Evolutionary conservation across 306 rosid species (phyloP).

Genomic region (Lupinus albus): DNA sequence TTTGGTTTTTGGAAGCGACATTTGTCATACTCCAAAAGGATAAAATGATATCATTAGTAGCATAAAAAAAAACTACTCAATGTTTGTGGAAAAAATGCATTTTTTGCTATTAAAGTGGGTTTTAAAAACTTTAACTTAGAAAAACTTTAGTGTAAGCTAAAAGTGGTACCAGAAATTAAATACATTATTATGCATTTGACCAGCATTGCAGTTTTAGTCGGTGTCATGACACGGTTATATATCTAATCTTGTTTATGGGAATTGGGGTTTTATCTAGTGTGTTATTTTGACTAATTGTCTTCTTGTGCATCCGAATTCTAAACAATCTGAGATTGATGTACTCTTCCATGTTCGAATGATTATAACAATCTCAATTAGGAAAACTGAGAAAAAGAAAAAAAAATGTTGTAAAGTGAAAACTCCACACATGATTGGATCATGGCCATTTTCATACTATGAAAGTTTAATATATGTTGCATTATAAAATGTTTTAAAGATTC

Average conservation of each 20-base stretch:
- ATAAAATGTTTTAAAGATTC: too few species aligned
- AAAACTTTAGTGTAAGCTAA: neutral
- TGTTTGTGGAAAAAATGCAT: neutral
- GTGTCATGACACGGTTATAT: neutral
- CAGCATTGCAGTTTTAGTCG: neutral
- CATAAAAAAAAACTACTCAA: too few species aligned
- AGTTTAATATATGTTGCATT: too few species aligned
- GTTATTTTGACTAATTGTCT: neutral
- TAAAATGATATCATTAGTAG: too few species aligned
- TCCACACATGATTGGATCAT: neutral
- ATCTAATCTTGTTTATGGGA: neutral
- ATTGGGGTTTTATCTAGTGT: neutral
- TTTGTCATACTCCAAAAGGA: too few species aligned
- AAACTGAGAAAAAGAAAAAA: neutral
- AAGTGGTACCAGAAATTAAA: constrained; percentile 5
- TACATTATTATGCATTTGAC: neutral
- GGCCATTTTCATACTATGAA: too few species aligned
- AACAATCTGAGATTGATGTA: too few species aligned
- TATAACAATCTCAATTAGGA: neutral
- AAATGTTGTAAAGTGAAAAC: too few species aligned
- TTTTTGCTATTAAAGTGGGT: neutral
- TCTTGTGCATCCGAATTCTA: neutral
- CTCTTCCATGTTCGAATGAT: too few species aligned
- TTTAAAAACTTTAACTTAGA: neutral
- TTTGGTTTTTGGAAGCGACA: too few species aligned